phyloP scores from a whole-genome alignment of 768 basidiomycete genomes.

The Daedaleopsis nitida region DNA sequence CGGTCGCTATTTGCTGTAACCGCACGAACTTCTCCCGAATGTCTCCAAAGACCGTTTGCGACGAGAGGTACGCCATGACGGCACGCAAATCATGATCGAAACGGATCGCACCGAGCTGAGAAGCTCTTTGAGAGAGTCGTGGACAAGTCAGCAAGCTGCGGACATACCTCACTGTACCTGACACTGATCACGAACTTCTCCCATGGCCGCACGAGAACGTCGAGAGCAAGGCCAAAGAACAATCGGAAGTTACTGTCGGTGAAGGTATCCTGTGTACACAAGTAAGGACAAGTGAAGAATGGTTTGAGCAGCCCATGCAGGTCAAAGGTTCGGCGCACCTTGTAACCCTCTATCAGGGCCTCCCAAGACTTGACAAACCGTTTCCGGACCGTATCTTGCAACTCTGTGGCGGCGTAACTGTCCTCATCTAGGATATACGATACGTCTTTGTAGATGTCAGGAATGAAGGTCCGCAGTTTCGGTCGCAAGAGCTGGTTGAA shows the following conservation, averaged over 20 bases:
- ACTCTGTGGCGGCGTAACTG: constrained; percentile 77
- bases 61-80: constrained; percentile 78
- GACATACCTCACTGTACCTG: constrained; percentile 81
- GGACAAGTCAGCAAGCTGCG: neutral
- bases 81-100: constrained; percentile 92
- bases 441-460: constrained; percentile 89
- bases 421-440: constrained; percentile 91
- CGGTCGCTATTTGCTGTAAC: constrained; percentile 89
- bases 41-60: constrained; percentile 89
- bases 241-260: constrained; percentile 87
- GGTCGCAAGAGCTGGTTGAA: constrained; percentile 95
- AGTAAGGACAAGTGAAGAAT: neutral
- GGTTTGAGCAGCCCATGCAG: neutral
- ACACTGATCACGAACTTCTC: constrained; percentile 83
- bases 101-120: constrained; percentile 89
- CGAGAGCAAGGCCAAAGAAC: constrained; percentile 84
- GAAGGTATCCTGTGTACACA: constrained; percentile 65
- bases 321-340: constrained; percentile 47
- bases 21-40: constrained; percentile 90
- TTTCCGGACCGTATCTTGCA: constrained; percentile 85
- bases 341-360: constrained; percentile 79
- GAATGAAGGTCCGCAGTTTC: constrained; percentile 76
- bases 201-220: constrained; percentile 92
- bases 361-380: constrained; percentile 93
- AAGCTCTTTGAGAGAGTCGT: neutral